Base-by-base conservation (phyloP, 768 basidiomycete species). In the Cubamyces sp. region DNA sequence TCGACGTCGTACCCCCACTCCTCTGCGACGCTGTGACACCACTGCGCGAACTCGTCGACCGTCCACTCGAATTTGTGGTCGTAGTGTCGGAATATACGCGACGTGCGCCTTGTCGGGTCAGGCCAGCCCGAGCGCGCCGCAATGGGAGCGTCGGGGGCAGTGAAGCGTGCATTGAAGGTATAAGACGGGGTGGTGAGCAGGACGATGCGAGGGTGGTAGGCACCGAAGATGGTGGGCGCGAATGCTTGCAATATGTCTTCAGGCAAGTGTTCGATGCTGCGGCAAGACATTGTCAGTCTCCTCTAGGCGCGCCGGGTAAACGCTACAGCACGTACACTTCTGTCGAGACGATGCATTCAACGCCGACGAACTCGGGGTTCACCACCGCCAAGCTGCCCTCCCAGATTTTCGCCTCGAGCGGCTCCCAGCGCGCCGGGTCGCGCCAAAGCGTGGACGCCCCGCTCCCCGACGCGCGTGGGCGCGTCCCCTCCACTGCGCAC, bases 51-150 rank as follows among this genome's bases (percentile, higher is more conserved):
- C 68, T 96, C 94, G 2, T 84, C 83, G 0, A 74, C 70, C 0
- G 92, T 94, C 90, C 91, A 96, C 72, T 96, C 94, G 64, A 95
- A 93, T 67, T 94, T 90, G 74, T 96, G 94, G 66, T 95, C 94
- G 23, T 74, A 61, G 70, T 96, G 92, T 21, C 94, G 81, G 76
- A 94, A 95, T 28, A 90, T 73, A 1, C 93, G 84, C 49, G 81
- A 70, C 0, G 92, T 94, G 18, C 90, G 83, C 15, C 80, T 77
- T 0, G 92, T 94, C 3, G 94, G 92, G 73, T 96, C 94, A 0
- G 73, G 78, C 70, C 73, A 86, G 0, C 90, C 92, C 23, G 74
- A 57, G 2, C 70, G 71, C 0, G 60, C 64, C 18, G 18, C 69
- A 15, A 82, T 67, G 7, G 78, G 77, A 5, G 78, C 74, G 40